Conservation (phyloP, 805 yeast species). For the Hanseniaspora lindneri region DNA sequence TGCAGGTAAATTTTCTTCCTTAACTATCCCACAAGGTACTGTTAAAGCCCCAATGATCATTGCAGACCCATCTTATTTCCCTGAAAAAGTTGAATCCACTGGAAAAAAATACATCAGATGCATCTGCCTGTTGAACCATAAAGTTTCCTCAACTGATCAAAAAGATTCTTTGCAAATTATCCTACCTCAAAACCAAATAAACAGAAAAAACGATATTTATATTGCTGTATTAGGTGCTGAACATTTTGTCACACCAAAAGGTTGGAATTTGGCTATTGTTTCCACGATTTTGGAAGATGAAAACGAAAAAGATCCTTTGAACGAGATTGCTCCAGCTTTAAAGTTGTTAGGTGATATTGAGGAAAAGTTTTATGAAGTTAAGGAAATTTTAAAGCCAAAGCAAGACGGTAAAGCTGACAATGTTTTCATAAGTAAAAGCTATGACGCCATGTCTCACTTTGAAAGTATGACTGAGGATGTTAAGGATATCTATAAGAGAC, state of each 20-base stretch:
- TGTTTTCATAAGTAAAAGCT: conserved; percentile 74
- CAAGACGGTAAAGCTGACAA: conserved; percentile 72
- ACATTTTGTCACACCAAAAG: conserved; percentile 82
- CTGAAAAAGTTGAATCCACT: conserved; percentile 36
- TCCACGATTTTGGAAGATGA: conserved; percentile 92
- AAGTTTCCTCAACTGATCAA: conserved; percentile 68
- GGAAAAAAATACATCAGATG: conserved; percentile 33
- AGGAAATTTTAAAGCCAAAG: conserved; percentile 77
- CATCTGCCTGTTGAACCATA: conserved; percentile 79
- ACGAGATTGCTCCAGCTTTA: conserved; percentile 88
- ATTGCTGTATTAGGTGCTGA: conserved; percentile 80
- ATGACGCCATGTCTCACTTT: conserved; percentile 90
- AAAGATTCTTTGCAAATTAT: conserved; percentile 87
- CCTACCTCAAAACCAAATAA: conserved; percentile 91
- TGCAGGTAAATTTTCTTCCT: conserved; percentile 60
- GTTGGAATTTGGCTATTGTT: conserved; percentile 82
- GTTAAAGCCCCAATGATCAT: conserved; percentile 89
- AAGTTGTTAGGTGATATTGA: conserved; percentile 66
- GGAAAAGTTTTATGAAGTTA: conserved; percentile 87
- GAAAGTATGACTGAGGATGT: conserved; percentile 95
- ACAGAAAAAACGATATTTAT: conserved; percentile 86
- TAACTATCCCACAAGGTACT: conserved; percentile 78
- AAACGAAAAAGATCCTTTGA: conserved; percentile 48
- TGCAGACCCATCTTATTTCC: conserved; percentile 97
- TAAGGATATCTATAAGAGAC: conserved; percentile 81